Conservation (phyloP, 805 yeast species). For the Candida patagonica region DNA sequence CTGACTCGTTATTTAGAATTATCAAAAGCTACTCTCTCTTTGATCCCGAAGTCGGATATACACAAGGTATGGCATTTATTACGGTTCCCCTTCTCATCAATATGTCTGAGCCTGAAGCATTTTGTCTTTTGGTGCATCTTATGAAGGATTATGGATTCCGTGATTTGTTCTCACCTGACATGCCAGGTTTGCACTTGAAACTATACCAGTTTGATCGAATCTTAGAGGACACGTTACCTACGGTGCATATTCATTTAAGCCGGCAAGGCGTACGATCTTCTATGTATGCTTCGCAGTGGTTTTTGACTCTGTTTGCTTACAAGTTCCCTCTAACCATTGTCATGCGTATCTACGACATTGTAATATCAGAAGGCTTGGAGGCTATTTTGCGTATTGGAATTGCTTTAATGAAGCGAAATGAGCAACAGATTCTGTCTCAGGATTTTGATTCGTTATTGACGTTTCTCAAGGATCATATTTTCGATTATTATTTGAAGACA, state of each 20-base stretch:
- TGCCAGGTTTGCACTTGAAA: conserved; percentile 84
- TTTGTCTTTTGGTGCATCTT: conserved; percentile 65
- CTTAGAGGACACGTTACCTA: conserved; percentile 67
- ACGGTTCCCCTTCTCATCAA: conserved; percentile 77
- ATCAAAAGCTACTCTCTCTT: conserved; percentile 75
- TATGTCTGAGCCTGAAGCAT: conserved; percentile 75
- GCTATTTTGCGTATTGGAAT: conserved; percentile 76
- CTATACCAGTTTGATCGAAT: conserved; percentile 87
- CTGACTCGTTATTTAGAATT: conserved; percentile 59
- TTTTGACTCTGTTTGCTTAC: conserved; percentile 87
- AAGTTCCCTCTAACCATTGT: conserved; percentile 88
- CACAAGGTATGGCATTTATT: conserved; percentile 96
- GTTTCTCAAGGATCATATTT: conserved; percentile 70
- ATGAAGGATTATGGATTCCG: conserved; percentile 83
- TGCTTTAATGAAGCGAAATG: conserved; percentile 66
- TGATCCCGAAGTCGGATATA: conserved; percentile 92
- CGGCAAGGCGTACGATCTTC: conserved; percentile 85
- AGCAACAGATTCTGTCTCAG: conserved; percentile 45
- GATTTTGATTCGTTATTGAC: conserved; percentile 70
- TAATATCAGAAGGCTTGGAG: conserved; percentile 87
- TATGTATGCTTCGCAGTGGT: conserved; percentile 98
- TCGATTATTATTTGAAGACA: conserved; percentile 50
- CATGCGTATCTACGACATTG: conserved; percentile 74
- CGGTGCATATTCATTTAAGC: conserved; percentile 60
- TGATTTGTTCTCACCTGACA: conserved; percentile 70